Evolutionary conservation across 225 moss, liverwort and hornwort genomes (phyloP).

Genomic region (Sphagnum contortum): DNA sequence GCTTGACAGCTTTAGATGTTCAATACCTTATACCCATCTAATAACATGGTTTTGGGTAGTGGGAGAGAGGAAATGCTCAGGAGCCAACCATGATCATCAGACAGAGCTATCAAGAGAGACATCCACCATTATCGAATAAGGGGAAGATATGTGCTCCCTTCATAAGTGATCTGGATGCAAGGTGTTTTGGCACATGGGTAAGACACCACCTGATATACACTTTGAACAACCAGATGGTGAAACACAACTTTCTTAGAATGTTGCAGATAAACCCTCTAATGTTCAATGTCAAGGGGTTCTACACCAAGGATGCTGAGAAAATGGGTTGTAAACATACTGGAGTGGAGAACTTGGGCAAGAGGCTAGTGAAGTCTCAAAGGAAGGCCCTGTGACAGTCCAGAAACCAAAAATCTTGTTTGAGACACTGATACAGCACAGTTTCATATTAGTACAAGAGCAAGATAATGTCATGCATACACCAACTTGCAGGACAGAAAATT

Average conservation of each 20-base stretch:
- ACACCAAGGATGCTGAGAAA: slow-evolving; percentile 89
- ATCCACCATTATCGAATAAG: slow-evolving; percentile 76
- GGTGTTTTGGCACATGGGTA: slow-evolving; percentile 96
- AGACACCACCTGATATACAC: slow-evolving; percentile 81
- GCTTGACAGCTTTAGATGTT: too few species aligned
- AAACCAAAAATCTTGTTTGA: slow-evolving; percentile 57
- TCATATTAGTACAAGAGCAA: slow-evolving; percentile 78
- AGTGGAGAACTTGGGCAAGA: slow-evolving; percentile 77
- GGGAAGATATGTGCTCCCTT: slow-evolving; percentile 93
- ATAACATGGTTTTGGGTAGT: slow-evolving; percentile 95
- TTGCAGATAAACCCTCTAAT: slow-evolving; percentile 80
- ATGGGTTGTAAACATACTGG: slow-evolving; percentile 36
- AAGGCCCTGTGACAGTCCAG: slow-evolving; percentile 46
- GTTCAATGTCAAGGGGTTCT: slow-evolving; percentile 82
- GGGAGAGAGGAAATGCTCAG: slow-evolving; percentile 94
- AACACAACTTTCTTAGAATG: slow-evolving; percentile 98
- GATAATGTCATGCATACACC: slow-evolving; percentile 91
- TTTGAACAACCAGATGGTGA: slow-evolving; percentile 97
- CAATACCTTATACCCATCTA: slow-evolving; percentile 28
- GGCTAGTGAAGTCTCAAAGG: slow-evolving; percentile 58
- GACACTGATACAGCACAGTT: slow-evolving; percentile 55
- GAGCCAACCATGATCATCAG: slow-evolving; percentile 95
- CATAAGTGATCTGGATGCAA: slow-evolving; percentile 94
- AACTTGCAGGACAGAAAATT: slow-evolving; percentile 64
- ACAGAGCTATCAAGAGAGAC: slow-evolving; percentile 90